These are phyloP conservation scores for Aquilaria malaccensis DNA, from an alignment of 345 rosid genomes.

Conservation along the genomic window DNA sequence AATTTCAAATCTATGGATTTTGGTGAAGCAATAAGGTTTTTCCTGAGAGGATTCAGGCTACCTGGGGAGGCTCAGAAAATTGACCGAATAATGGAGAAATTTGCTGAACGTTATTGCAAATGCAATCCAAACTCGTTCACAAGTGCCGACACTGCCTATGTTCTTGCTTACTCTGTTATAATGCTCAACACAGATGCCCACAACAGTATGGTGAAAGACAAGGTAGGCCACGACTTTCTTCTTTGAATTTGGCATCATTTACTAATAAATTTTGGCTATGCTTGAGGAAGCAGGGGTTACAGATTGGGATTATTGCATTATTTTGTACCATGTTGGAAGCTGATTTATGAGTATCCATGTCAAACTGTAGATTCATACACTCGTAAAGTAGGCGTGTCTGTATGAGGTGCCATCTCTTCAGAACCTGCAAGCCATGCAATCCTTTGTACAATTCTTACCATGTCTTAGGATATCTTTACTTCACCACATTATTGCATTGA, in stretches of 20 bases:
- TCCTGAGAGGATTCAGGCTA: conserved; percentile 80
- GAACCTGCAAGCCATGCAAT: too few relatives aligned
- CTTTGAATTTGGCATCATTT: conserved; percentile 8
- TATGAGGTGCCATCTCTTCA: too few relatives aligned
- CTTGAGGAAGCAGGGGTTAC: background rate
- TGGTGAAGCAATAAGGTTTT: conserved; percentile 90
- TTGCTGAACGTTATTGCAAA: conserved; percentile 95
- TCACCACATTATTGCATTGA: too few relatives aligned
- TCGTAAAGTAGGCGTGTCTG: too few relatives aligned
- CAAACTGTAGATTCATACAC: too few relatives aligned
- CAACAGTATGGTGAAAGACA: conserved; percentile 90
- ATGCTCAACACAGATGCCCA: conserved; percentile 98
- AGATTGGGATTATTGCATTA: background rate
- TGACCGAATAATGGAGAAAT: conserved; percentile 96
- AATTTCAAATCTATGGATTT: conserved; percentile 78
- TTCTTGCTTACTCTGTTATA: conserved; percentile 93
- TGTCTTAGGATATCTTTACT: too few relatives aligned
- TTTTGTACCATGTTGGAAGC: background rate
- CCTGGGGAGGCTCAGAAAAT: conserved; percentile 99
- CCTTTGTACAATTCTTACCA: too few relatives aligned
- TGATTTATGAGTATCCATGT: background rate
- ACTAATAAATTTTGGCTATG: conserved; percentile 3
- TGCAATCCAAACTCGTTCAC: conserved; percentile 86
- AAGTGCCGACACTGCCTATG: conserved; percentile 95
- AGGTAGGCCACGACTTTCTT: conserved; percentile 41